Base-by-base conservation (phyloP, 192 early-diverging fungal species). In the Mycoemilia scoparia region DNA sequence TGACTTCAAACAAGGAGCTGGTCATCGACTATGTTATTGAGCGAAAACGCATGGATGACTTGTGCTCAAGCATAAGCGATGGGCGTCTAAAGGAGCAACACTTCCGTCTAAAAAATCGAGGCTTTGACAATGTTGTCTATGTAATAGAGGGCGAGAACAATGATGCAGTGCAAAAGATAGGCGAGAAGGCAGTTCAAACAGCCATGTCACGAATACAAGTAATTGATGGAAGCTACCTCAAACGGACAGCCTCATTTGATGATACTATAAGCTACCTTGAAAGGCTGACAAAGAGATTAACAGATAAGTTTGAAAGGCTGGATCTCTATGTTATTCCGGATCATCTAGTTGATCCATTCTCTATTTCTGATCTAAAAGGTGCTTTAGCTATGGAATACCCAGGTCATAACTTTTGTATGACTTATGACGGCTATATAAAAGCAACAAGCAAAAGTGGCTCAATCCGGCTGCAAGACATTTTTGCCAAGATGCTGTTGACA, bases 21-120 rank as follows among this genome's bases (percentile, higher is more conserved):
- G 71, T 88, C 3, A 54, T 95, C 6, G 83, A 89, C 44, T 73
- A 71, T 29, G 53, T 96, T n/a, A 39, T 90, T 2, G 90, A 98
- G 53, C 67, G 93, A 17, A 98, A 98, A 43, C 70, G 80, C n/a
- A 71, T 84, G 62, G 87, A 93, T 35, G 93, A 98, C 51, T 57
- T 98, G 34, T 69, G 84, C 4, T 49, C 67, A 0, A 90, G 85
- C 56, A 92, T 98, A 34, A 81, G 84, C 22, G 93, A 98, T 47
- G 84, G 86, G 1, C 64, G 93, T 11, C 93, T 79, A 52, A 70
- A 59, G 7, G 93, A 98, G 41, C 93, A 98, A 56, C 93, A 95
- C 69, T 67, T 75, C 23, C 79, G 88, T 4, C 57, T 96, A 6
- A 52, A 51, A 23, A 57, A 53, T 21, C 71, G 82, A 13, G 82